Conservation (phyloP, 2,329 filamentous ascomycete species). For the Talaromyces amestolkiae region DNA sequence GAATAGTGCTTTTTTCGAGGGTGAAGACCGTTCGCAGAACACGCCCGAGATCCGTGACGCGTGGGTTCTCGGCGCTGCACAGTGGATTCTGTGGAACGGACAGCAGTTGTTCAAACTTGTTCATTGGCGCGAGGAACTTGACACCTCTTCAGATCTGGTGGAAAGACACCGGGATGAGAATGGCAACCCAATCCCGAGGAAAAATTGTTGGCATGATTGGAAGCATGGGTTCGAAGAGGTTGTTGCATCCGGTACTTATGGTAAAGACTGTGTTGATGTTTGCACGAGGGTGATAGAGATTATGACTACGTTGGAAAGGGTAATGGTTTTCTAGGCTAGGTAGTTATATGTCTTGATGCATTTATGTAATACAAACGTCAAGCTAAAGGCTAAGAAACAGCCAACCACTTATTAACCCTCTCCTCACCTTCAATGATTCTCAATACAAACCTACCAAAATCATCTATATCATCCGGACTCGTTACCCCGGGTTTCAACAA, state of each 20-base stretch:
- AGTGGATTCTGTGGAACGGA: not conserved
- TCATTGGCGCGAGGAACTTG: not conserved
- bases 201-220: not conserved
- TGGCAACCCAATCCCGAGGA: not conserved
- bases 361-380: no score
- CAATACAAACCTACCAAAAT: slow-evolving; percentile 19
- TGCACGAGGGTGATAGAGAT: not conserved
- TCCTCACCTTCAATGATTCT: slow-evolving; percentile 11
- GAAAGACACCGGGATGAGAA: not conserved
- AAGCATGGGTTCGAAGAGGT: not conserved
- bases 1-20: not conserved
- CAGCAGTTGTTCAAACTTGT: not conserved
- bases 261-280: not conserved
- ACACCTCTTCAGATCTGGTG: not conserved
- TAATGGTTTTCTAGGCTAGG: not conserved
- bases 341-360: not conserved
- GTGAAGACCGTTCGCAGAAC: not conserved
- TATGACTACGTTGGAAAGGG: not conserved
- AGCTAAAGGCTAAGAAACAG: not conserved
- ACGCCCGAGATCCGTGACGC: not conserved
- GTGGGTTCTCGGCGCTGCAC: not conserved
- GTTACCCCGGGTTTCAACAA: not conserved
- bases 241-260: not conserved
- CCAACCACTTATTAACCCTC: slow-evolving; percentile 12
- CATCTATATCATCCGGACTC: slow-evolving; percentile 16